phyloP scores from a whole-genome alignment of 2,329 filamentous ascomycete genomes.

The Gliomastix tumulicola region DNA sequence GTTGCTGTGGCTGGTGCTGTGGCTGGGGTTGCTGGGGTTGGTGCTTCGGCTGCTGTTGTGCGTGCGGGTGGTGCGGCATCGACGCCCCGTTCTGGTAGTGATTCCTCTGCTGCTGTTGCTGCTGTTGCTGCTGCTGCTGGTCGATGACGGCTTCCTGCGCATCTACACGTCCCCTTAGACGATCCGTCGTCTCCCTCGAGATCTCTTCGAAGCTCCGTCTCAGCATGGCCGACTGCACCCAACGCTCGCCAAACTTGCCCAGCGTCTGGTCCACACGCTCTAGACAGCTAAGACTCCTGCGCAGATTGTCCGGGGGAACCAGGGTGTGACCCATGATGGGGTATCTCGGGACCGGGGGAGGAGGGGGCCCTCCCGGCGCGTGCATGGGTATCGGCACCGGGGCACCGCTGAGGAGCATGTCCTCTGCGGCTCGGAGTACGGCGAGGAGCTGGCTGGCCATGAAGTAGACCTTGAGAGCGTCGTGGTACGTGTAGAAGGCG shows the following conservation, averaged over 20 bases:
- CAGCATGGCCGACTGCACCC: constrained; percentile 50
- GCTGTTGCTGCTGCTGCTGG: constrained; percentile 17
- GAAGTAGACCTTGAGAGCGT: constrained; percentile 78
- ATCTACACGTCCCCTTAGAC: constrained; percentile 30
- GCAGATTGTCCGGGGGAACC: constrained; percentile 40
- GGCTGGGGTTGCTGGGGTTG: constrained; percentile 12
- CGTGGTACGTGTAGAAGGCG: constrained; percentile 77
- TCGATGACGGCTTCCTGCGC: constrained; percentile 19
- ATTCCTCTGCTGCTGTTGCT: constrained; percentile 24
- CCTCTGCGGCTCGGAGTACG: constrained; percentile 50
- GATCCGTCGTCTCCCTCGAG: constrained; percentile 35
- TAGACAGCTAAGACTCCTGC: constrained; percentile 48
- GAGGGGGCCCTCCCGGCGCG: constrained; percentile 36
- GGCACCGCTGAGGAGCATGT: constrained; percentile 44
- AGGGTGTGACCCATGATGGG: constrained; percentile 23
- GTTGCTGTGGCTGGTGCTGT: constrained; percentile 18
- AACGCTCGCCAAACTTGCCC: constrained; percentile 49
- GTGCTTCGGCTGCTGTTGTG: constrained; percentile 10
- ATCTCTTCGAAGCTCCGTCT: constrained; percentile 44
- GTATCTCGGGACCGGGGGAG: constrained; percentile 45
- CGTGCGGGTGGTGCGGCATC: constrained; percentile 13
- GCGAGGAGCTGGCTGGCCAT: constrained; percentile 58
- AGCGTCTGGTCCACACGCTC: constrained; percentile 47
- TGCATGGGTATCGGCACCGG: constrained; percentile 33
- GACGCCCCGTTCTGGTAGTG: constrained; percentile 18